A percentile compares a stretch with the other conserved stretches of the same genome.
phyloP scores from a whole-genome alignment of 140 eudicot species.

The Cichorium intybus region DNA sequence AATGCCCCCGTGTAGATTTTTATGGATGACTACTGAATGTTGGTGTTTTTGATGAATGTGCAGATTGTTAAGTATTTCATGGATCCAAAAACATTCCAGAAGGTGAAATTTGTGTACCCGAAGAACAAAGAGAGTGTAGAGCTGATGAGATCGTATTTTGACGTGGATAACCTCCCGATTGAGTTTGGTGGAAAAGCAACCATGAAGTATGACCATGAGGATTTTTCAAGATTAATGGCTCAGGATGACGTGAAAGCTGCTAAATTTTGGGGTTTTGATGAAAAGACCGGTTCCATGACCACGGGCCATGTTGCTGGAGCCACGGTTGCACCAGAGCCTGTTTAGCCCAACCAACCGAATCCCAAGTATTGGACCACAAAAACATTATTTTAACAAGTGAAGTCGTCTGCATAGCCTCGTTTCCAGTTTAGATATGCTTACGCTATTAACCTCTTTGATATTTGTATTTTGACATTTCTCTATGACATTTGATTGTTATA shows the following conservation, averaged over 20 bases:
- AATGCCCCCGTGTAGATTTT: constrained; percentile 5
- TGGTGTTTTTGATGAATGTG: neutral
- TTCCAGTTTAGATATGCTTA: constrained; percentile 19
- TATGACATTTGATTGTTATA: constrained; percentile 23
- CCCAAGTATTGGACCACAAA: neutral
- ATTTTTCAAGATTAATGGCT: constrained; percentile 79
- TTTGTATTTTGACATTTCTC: constrained; percentile 17
- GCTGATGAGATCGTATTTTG: constrained; percentile 49
- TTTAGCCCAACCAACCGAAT: constrained; percentile 1
- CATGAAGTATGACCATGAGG: constrained; percentile 64
- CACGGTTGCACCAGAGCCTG: constrained; percentile 67
- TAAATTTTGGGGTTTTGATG: constrained; percentile 66
- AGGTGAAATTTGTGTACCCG: constrained; percentile 89
- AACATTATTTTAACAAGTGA: neutral
- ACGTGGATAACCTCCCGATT: constrained; percentile 53
- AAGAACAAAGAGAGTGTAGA: constrained; percentile 84
- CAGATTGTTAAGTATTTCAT: constrained; percentile 76
- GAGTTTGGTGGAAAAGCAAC: constrained; percentile 62
- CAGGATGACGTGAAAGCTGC: constrained; percentile 73
- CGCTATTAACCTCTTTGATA: constrained; percentile 3
- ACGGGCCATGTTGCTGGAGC: constrained; percentile 38
- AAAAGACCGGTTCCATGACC: constrained; percentile 29
- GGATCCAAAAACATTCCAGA: constrained; percentile 76
- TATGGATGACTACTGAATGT: neutral
- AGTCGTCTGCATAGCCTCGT: constrained; percentile 7